Evolutionary conservation across 2,329 filamentous ascomycete species (phyloP).

Genomic region (Colletotrichum orbiculare): DNA sequence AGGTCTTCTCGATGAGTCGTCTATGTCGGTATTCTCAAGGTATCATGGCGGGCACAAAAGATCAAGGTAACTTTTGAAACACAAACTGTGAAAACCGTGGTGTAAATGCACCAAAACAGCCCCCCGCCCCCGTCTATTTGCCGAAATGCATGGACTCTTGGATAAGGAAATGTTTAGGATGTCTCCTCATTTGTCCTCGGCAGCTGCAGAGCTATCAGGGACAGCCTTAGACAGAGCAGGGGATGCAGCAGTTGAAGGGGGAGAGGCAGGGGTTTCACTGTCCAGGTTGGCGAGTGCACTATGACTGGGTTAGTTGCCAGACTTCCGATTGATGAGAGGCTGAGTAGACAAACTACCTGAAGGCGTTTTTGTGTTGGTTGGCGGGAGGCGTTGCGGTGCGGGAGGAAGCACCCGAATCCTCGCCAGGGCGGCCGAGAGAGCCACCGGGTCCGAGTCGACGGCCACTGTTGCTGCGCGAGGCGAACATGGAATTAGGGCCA

Average conservation of each 20-base stretch:
- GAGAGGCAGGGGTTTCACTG: slow-evolving; percentile 73
- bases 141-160: slow-evolving; percentile 56
- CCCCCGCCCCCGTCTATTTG: slow-evolving; percentile 62
- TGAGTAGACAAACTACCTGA: slow-evolving; percentile 74
- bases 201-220: slow-evolving; percentile 57
- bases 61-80: slow-evolving; percentile 59
- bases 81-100: slow-evolving; percentile 56
- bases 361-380: slow-evolving; percentile 85
- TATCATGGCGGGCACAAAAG: slow-evolving; percentile 60
- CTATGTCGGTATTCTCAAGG: slow-evolving; percentile 56
- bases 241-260: slow-evolving; percentile 75
- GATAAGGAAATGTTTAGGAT: slow-evolving; percentile 42
- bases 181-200: slow-evolving; percentile 54
- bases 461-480: slow-evolving; percentile 90
- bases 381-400: slow-evolving; percentile 88
- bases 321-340: not conserved
- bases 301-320: slow-evolving; percentile 43
- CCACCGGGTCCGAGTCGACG: slow-evolving; percentile 82
- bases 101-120: slow-evolving; percentile 60
- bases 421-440: slow-evolving; percentile 76
- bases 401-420: slow-evolving; percentile 89
- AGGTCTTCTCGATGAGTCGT: slow-evolving; percentile 51
- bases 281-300: slow-evolving; percentile 72
- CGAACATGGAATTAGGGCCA: slow-evolving; percentile 88
- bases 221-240: slow-evolving; percentile 73